phyloP scores from a whole-genome alignment of 495 filamentous ascomycete species.

The Hypoxylon cercidicola region DNA sequence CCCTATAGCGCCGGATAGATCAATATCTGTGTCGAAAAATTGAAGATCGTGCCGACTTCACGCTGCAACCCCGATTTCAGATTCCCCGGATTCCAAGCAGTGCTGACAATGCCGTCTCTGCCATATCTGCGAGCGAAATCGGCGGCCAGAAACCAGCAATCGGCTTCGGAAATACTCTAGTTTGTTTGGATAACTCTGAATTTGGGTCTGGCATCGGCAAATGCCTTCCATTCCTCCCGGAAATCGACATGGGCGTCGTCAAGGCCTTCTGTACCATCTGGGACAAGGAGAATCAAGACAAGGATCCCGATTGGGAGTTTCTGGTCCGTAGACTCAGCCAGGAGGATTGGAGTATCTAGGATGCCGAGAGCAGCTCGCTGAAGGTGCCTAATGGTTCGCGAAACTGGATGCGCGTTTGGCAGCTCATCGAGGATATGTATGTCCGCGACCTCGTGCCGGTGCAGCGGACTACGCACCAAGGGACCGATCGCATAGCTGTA shows the following conservation, averaged over 20 bases:
- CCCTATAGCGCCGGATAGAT: too few species aligned
- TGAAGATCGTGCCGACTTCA: too few species aligned
- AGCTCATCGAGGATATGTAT: constrained; percentile 26
- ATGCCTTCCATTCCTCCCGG: constrained; percentile 18
- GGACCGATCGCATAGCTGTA: constrained; percentile 3
- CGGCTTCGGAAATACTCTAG: too few species aligned
- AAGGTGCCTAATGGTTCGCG: constrained; percentile 26
- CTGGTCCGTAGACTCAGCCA: constrained; percentile 28
- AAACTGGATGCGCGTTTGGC: constrained; percentile 19
- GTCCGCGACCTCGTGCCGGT: constrained; percentile 25
- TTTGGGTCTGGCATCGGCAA: too few species aligned
- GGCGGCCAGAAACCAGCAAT: too few species aligned
- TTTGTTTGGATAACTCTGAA: too few species aligned
- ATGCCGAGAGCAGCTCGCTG: constrained; percentile 24
- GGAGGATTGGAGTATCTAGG: constrained; percentile 28
- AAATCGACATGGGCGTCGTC: constrained; percentile 4
- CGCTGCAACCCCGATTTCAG: too few species aligned
- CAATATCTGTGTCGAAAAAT: too few species aligned
- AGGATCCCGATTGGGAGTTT: constrained; percentile 35
- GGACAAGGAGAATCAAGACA: background rate
- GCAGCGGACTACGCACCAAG: background rate
- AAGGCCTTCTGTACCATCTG: constrained; percentile 15
- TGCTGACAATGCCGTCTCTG: too few species aligned
- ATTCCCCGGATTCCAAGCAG: too few species aligned
- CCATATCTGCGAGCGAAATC: too few species aligned